These are phyloP conservation scores for Aspergillus proliferans DNA, from an alignment of 2,329 filamentous ascomycete species.

Conservation along the genomic window DNA sequence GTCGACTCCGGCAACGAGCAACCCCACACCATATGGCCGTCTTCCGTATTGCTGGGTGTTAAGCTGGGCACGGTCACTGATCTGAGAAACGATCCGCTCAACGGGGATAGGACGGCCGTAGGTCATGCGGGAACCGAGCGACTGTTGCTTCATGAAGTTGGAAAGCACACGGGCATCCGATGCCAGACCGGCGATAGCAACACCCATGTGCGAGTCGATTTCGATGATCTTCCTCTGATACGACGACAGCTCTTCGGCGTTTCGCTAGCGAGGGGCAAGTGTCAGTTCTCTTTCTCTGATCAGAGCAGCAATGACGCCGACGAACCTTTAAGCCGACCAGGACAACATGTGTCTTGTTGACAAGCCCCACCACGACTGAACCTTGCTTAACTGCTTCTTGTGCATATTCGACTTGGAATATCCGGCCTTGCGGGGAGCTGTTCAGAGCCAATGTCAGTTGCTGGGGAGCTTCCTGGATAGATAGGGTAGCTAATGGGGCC, in stretches of 20 bases:
- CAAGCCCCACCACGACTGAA: slow-evolving; percentile 92
- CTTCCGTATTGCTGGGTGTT: slow-evolving; percentile 98
- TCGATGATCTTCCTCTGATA: slow-evolving; percentile 99
- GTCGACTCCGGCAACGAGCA: slow-evolving; percentile 89
- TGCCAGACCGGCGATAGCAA: slow-evolving; percentile 92
- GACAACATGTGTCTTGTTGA: slow-evolving; percentile 96
- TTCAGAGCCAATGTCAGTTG: slow-evolving; percentile 11
- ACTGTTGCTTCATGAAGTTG: slow-evolving; percentile 99
- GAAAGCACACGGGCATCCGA: slow-evolving; percentile 97
- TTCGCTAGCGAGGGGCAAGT: slow-evolving; percentile 56
- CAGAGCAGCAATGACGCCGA: background rate
- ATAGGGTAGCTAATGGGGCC: slow-evolving; percentile 34
- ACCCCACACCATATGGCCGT: slow-evolving; percentile 89
- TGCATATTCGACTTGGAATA: slow-evolving; percentile 99
- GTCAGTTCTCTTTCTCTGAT: background rate
- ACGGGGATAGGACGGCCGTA: slow-evolving; percentile 92
- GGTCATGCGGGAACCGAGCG: slow-evolving; percentile 87
- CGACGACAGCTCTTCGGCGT: slow-evolving; percentile 97
- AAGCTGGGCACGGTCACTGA: slow-evolving; percentile 91
- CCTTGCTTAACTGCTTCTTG: slow-evolving; percentile 98
- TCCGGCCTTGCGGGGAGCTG: slow-evolving; percentile 96
- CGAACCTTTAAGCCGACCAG: slow-evolving; percentile 91
- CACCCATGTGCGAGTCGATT: slow-evolving; percentile 90
- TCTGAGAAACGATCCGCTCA: slow-evolving; percentile 80
- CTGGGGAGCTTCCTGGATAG: slow-evolving; percentile 8